A percentile compares a stretch with the other conserved stretches of the same genome.
Conservation (phyloP, 371 early-diverging fungal species). For the Mortierella sp. region DNA sequence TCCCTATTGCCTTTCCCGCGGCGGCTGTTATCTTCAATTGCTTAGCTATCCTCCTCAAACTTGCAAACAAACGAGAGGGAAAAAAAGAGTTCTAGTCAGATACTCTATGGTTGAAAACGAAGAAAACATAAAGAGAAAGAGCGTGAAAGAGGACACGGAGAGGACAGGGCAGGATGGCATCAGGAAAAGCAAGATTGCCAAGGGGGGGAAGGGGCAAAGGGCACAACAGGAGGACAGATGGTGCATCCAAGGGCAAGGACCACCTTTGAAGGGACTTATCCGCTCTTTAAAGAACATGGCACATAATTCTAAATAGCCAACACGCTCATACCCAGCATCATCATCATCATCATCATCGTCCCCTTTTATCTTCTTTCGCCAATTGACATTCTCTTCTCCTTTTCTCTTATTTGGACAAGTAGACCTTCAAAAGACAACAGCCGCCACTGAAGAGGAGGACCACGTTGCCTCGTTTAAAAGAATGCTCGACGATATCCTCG, state of each 20-base stretch:
- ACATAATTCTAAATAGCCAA: background rate
- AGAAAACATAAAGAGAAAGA: background rate
- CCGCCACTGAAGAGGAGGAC: conserved; percentile 44
- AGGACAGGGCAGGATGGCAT: conserved; percentile 7
- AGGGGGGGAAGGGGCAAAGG: background rate
- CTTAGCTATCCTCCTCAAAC: background rate
- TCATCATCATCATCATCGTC: background rate
- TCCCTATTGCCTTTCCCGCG: conserved; percentile 1
- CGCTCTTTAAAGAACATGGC: background rate
- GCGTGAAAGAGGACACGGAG: background rate
- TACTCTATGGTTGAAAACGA: background rate
- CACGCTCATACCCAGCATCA: no score
- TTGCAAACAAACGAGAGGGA: background rate
- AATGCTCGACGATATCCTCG: conserved; percentile 57
- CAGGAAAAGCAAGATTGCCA: background rate
- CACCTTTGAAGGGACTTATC: background rate
- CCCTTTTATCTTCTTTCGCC: background rate
- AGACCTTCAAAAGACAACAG: conserved; percentile 15
- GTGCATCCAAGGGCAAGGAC: conserved; percentile 6
- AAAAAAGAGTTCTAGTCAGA: background rate
- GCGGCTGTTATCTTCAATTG: background rate
- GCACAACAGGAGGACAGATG: background rate
- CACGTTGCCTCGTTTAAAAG: conserved; percentile 57
- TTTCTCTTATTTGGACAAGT: background rate
- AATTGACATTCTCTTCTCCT: background rate